Evolutionary conservation across 202 grass and related monocot species (phyloP).

Genomic region (Hordeum pubiflorum): DNA sequence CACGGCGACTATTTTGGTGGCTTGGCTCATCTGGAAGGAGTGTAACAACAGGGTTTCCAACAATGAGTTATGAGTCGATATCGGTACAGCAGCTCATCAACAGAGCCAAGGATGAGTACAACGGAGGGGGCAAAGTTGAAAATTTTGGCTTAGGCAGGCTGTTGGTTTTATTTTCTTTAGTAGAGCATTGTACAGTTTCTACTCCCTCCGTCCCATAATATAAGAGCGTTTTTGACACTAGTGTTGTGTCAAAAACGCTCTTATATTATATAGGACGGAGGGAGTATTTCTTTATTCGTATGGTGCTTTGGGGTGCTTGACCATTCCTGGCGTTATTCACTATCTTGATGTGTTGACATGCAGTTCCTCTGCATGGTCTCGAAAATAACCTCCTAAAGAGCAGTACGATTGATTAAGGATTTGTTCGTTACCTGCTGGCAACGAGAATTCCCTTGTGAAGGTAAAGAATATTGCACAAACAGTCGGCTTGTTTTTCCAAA

Average conservation of each 20-base stretch:
- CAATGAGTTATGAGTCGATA: background rate
- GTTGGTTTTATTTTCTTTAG: background rate
- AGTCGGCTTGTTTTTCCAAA: constrained; percentile 20
- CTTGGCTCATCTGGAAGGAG: background rate
- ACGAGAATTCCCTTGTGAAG: constrained; percentile 9
- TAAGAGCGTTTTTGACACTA: too few relatives aligned
- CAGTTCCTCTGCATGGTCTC: background rate
- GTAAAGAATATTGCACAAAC: constrained; percentile 20
- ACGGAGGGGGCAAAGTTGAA: background rate
- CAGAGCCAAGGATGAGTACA: background rate
- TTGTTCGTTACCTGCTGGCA: constrained; percentile 12
- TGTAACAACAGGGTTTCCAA: background rate
- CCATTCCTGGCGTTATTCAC: background rate
- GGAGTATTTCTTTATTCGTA: too few relatives aligned
- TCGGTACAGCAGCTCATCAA: background rate
- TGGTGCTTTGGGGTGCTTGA: background rate
- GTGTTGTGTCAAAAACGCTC: too few relatives aligned
- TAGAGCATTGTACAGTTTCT: background rate
- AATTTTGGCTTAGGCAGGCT: background rate
- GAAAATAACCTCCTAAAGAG: background rate
- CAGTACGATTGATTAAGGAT: background rate
- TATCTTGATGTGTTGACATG: background rate
- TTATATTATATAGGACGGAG: too few relatives aligned
- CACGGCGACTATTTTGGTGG: background rate
- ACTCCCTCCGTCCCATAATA: too few relatives aligned